Conservation (phyloP, 805 yeast genomes). For the Pichia exigua region DNA sequence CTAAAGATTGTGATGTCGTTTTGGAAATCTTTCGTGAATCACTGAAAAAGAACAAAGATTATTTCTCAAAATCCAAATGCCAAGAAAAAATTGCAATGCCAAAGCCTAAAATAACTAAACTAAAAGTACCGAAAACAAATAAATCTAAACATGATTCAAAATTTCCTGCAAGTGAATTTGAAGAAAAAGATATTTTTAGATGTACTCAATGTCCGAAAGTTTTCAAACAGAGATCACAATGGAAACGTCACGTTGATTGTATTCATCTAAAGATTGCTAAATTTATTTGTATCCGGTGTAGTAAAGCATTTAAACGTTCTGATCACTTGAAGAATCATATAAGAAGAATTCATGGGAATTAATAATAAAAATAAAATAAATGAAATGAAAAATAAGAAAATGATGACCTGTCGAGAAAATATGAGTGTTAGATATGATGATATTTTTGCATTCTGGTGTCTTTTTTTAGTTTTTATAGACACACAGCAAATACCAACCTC, state of each 20-base stretch:
- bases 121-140: background rate
- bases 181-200: conserved; percentile 18
- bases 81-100: background rate
- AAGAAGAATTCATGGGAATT: conserved; percentile 30
- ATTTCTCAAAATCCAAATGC: background rate
- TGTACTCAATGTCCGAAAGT: conserved; percentile 30
- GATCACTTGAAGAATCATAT: conserved; percentile 64
- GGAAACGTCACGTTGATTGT: conserved; percentile 59
- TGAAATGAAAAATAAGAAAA: too few species aligned
- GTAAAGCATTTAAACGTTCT: conserved; percentile 55
- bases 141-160: background rate
- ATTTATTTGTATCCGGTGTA: conserved; percentile 51
- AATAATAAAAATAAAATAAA: too few species aligned
- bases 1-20: background rate
- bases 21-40: conserved; percentile 3
- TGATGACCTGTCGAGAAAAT: background rate
- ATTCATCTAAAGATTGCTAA: conserved; percentile 47
- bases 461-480: background rate
- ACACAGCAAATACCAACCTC: background rate
- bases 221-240: conserved; percentile 59
- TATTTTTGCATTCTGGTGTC: background rate
- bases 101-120: background rate
- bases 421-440: background rate
- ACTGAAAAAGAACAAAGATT: conserved; percentile 4
- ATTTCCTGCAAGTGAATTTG: background rate